These are phyloP conservation scores for Amanita pseudoporphyria DNA, from an alignment of 768 basidiomycete genomes.

Conservation along the genomic window DNA sequence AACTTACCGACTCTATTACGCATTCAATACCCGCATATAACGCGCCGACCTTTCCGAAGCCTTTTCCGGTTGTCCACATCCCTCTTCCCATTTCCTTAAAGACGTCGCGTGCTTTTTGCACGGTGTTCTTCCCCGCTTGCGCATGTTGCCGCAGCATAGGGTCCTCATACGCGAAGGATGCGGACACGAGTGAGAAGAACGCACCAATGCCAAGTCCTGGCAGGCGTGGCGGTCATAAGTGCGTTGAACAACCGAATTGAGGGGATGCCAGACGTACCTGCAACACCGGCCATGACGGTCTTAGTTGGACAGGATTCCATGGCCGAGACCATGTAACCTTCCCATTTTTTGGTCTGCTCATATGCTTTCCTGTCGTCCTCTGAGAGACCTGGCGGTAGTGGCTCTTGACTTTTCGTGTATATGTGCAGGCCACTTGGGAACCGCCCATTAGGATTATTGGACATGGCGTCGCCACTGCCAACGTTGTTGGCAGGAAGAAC, in stretches of 20 bases:
- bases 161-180: constrained; percentile 93
- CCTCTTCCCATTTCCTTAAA: constrained; percentile 92
- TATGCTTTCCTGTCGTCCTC: constrained; percentile 68
- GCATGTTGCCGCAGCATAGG: constrained; percentile 65
- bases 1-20: constrained; percentile 83
- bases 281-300: constrained; percentile 69
- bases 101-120: constrained; percentile 75
- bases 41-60: constrained; percentile 91
- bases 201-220: constrained; percentile 87
- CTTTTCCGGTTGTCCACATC: constrained; percentile 86
- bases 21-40: constrained; percentile 95
- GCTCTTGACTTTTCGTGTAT: constrained; percentile 80
- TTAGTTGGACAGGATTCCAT: constrained; percentile 87
- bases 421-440: constrained; percentile 55
- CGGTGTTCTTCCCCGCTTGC: constrained; percentile 44
- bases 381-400: constrained; percentile 73
- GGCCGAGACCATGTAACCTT: constrained; percentile 54
- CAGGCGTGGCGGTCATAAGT: neutral
- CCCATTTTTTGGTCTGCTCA: constrained; percentile 68
- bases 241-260: constrained; percentile 5
- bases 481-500: neutral
- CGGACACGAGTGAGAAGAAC: constrained; percentile 94
- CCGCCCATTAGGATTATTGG: neutral
- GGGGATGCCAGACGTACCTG: constrained; percentile 44
- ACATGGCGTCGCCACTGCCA: constrained; percentile 2